phyloP scores from a whole-genome alignment of 495 filamentous ascomycete genomes.

The Xanthoparmelia taractica region DNA sequence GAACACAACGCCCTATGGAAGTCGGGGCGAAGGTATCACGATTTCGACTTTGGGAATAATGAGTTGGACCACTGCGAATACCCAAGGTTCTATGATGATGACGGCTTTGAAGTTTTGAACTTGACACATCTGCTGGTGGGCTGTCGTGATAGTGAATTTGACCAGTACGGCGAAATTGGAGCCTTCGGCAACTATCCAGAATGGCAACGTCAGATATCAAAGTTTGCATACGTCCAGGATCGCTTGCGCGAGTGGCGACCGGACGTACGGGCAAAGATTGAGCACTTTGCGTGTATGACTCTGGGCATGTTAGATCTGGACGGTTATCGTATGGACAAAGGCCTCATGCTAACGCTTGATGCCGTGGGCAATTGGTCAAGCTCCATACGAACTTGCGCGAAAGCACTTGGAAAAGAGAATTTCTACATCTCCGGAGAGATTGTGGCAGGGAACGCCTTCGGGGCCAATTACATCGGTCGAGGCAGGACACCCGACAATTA shows the following conservation, averaged over 20 bases:
- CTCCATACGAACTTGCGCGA: conserved; percentile 50
- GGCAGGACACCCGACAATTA: conserved; percentile 51
- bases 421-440: conserved; percentile 62
- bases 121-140: conserved; percentile 40
- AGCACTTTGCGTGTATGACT: conserved; percentile 58
- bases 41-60: conserved; percentile 54
- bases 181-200: conserved; percentile 62
- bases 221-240: conserved; percentile 70
- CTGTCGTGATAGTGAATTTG: conserved; percentile 65
- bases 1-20: conserved; percentile 59
- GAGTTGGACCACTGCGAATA: conserved; percentile 55
- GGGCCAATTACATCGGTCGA: conserved; percentile 59
- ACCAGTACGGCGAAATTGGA: conserved; percentile 61
- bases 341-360: conserved; percentile 57
- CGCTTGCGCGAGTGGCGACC: conserved; percentile 65
- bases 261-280: conserved; percentile 49
- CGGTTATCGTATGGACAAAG: conserved; percentile 64
- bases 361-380: conserved; percentile 51
- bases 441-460: conserved; percentile 54
- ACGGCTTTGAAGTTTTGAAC: conserved; percentile 44
- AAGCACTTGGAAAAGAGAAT: conserved; percentile 49
- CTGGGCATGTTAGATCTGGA: conserved; percentile 60
- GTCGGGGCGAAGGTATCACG: conserved; percentile 48
- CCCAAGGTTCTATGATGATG: conserved; percentile 60
- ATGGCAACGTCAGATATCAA: conserved; percentile 61